phyloP scores from a whole-genome alignment of 2,329 filamentous ascomycete genomes.

The Neoscytalidium dimidiatum region DNA sequence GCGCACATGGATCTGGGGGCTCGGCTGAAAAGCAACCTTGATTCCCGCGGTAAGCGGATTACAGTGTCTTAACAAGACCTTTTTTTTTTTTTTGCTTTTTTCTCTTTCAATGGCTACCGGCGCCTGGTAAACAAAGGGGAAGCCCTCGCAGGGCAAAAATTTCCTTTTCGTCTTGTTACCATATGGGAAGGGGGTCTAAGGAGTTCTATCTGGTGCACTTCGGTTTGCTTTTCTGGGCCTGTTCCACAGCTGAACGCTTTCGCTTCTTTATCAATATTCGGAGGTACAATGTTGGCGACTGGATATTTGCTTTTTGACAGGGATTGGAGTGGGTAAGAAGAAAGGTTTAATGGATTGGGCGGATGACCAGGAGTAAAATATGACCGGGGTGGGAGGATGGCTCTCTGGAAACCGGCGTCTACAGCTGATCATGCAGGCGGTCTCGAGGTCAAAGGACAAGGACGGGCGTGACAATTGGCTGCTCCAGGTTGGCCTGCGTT shows the following conservation, averaged over 20 bases:
- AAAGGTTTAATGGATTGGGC: constrained; percentile 2
- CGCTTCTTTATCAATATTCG: constrained; percentile 9
- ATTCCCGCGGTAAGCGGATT: constrained; percentile 5
- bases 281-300: not conserved
- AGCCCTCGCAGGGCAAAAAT: constrained; percentile 2
- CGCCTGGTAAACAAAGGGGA: constrained; percentile 16
- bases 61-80: not conserved
- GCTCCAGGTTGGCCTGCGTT: constrained; percentile 1
- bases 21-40: constrained; percentile 10
- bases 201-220: not conserved
- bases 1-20: not conserved
- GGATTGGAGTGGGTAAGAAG: not conserved
- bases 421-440: constrained; percentile 6
- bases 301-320: not conserved
- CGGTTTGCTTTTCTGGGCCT: not conserved
- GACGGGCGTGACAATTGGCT: not conserved
- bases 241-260: constrained; percentile 11
- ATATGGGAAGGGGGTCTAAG: not conserved
- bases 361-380: not conserved
- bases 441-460: not conserved
- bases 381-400: not conserved
- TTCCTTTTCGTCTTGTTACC: not conserved
- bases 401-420: constrained; percentile 1
- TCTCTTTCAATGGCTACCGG: not conserved
- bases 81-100: not conserved